Conservation (phyloP, 129 eudicot species). For the Lactuca saligna region DNA sequence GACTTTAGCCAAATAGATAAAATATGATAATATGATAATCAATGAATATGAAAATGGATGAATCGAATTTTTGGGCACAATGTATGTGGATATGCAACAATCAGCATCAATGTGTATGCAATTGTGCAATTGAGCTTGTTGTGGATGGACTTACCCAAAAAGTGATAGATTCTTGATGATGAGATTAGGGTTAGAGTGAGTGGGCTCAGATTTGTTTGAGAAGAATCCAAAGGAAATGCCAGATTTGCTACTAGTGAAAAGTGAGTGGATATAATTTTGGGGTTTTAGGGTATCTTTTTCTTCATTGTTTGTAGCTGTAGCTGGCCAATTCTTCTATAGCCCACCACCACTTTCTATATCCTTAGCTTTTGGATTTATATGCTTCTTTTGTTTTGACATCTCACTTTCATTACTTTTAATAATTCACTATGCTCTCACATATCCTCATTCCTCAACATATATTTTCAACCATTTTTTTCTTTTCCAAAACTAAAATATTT, state of each 20-base stretch:
- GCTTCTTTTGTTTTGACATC: constrained; percentile 17
- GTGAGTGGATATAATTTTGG: constrained; percentile 15
- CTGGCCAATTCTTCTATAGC: constrained; percentile 31
- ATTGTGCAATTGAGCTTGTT: constrained; percentile 31
- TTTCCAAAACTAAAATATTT: too few species aligned
- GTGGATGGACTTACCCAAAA: constrained; percentile 28
- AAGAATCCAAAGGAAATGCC: constrained; percentile 27
- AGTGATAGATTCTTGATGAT: constrained; percentile 32
- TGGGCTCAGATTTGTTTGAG: constrained; percentile 15
- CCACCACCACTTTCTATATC: constrained; percentile 31
- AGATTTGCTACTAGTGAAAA: constrained; percentile 27
- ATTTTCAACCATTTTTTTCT: neutral
- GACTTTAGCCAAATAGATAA: neutral
- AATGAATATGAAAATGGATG: too few species aligned
- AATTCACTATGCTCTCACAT: constrained; percentile 8
- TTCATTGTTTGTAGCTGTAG: constrained; percentile 34
- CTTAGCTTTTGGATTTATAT: constrained; percentile 41
- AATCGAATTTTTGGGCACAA: constrained; percentile 17
- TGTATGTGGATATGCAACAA: constrained; percentile 23
- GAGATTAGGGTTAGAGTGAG: constrained; percentile 10
- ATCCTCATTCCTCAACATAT: neutral
- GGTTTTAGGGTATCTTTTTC: constrained; percentile 8
- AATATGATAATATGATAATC: too few species aligned
- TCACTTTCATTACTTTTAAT: constrained; percentile 19
- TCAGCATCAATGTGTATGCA: constrained; percentile 31